Conservation (phyloP, 2,329 filamentous ascomycete genomes). For the Lasiodiplodia gonubiensis region DNA sequence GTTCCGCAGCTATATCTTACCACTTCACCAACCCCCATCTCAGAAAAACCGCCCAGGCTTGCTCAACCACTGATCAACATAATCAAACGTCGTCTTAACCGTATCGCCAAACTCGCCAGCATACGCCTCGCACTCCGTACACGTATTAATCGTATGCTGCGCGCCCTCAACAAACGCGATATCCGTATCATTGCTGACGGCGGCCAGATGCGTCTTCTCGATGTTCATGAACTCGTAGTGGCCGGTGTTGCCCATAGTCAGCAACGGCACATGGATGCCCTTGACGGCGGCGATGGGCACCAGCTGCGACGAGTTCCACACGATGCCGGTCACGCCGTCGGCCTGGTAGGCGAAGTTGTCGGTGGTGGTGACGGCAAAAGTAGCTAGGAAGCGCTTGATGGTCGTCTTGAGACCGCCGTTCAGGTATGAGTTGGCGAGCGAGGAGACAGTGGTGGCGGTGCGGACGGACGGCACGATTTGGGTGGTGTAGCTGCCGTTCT, state of each 20-base stretch:
- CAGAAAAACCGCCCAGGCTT: constrained; percentile 29
- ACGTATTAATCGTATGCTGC: constrained; percentile 32
- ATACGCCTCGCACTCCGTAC: constrained; percentile 34
- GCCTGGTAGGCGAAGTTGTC: not conserved
- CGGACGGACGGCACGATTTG: constrained; percentile 33
- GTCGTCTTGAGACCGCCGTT: constrained; percentile 16
- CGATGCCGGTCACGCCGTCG: constrained; percentile 29
- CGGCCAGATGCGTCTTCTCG: constrained; percentile 33
- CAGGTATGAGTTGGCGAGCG: not conserved
- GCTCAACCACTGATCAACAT: constrained; percentile 31
- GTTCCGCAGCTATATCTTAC: no score
- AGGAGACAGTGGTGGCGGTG: not conserved
- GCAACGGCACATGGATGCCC: constrained; percentile 32
- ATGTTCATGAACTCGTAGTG: constrained; percentile 35
- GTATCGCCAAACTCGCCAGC: constrained; percentile 34
- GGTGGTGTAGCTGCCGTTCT: constrained; percentile 31
- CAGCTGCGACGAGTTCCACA: constrained; percentile 33
- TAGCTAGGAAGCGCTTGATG: constrained; percentile 3
- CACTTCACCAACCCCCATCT: no score
- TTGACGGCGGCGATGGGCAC: constrained; percentile 29
- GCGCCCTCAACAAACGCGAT: constrained; percentile 35
- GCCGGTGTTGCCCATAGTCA: constrained; percentile 33
- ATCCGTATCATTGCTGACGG: constrained; percentile 31
- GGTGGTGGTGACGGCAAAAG: not conserved
- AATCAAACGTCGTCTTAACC: constrained; percentile 32